These are phyloP conservation scores for Lagenaria siceraria DNA, from an alignment of 306 rosid genomes.

Conservation along the genomic window DNA sequence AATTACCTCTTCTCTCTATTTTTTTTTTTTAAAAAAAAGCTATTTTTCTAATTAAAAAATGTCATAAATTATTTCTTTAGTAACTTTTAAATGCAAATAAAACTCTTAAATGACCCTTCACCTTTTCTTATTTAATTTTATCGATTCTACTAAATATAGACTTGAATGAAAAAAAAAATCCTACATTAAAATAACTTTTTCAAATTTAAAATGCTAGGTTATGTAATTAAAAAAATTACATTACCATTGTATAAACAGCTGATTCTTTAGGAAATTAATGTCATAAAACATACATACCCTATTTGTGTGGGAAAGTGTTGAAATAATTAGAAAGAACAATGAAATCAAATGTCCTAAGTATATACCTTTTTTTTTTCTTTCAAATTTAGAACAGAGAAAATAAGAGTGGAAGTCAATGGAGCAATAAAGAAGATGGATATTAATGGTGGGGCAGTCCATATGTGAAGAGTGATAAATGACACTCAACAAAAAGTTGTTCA, in stretches of 20 bases:
- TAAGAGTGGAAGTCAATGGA: neutral
- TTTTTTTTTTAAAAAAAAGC: no score
- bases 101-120: neutral
- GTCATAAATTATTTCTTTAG: no score
- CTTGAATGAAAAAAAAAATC: neutral
- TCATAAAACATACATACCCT: neutral
- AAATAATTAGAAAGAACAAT: neutral
- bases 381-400: neutral
- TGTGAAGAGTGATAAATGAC: neutral
- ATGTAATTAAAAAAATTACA: neutral
- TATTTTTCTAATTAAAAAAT: no score
- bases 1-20: no score
- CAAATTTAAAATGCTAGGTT: neutral
- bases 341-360: neutral
- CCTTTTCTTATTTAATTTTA: neutral
- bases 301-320: neutral
- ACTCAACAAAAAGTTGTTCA: constrained; percentile 2
- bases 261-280: neutral
- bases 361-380: neutral
- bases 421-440: neutral
- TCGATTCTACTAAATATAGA: neutral
- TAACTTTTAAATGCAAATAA: no score
- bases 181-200: no score
- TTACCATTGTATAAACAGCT: neutral
- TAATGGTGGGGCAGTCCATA: constrained; percentile 3